phyloP scores from a whole-genome alignment of 176 grass and related monocot species.

The Pontederia paniculata region DNA sequence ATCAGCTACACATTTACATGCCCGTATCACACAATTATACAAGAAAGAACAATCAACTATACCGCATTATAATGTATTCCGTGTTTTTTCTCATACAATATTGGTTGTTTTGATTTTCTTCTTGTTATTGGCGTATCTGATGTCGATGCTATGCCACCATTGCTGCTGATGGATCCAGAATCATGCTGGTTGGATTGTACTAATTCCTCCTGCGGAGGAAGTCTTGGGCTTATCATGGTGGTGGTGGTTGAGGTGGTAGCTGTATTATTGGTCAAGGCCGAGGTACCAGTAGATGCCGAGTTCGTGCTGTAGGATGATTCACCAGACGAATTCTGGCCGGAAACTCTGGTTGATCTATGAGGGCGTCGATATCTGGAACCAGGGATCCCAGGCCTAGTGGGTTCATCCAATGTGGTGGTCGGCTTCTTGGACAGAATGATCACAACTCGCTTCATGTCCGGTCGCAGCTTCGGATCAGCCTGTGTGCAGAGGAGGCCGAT shows the following conservation, averaged over 20 bases:
- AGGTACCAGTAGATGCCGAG: conserved; percentile 28
- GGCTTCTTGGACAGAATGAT: conserved; percentile 79
- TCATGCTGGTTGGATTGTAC: no score
- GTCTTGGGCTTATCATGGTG: conserved; percentile 2
- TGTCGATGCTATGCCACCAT: no score
- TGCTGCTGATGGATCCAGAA: no score
- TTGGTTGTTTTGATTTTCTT: no score
- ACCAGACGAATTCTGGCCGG: conserved; percentile 20
- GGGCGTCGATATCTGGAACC: conserved; percentile 46
- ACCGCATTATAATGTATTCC: no score
- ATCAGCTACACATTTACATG: no score
- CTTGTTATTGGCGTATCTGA: no score
- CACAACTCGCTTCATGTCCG: conserved; percentile 80
- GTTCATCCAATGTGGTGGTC: conserved; percentile 63
- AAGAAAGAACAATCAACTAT: no score
- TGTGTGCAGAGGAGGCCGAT: conserved; percentile 74
- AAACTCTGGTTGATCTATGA: conserved; percentile 16
- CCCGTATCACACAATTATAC: no score
- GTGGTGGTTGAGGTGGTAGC: conserved; percentile 39
- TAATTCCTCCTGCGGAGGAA: not conserved
- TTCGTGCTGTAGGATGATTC: conserved; percentile 33
- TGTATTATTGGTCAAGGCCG: not conserved
- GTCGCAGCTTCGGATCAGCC: conserved; percentile 54
- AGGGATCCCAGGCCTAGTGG: conserved; percentile 45
- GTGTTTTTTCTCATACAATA: no score